Evolutionary conservation across 495 filamentous ascomycete genomes (phyloP), one percentile per base, ranked within the genome.

Genomic region (Viridothelium virens): DNA sequence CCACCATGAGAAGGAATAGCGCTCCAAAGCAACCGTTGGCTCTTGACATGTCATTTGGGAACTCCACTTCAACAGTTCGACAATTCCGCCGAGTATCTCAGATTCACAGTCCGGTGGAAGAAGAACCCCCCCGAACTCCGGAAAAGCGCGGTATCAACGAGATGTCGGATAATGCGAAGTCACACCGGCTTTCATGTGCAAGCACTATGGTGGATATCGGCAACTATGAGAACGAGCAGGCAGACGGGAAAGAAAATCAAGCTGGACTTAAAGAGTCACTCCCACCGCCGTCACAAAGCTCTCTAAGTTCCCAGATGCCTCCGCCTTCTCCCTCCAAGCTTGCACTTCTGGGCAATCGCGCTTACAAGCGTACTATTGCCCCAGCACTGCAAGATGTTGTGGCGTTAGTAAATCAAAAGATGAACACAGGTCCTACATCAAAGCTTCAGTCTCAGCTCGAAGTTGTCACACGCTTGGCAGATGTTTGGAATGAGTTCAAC

Each of bases 1-100:
- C 53, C 3, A 59, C 53, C 33, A 59, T 59, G 53, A 33, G 31
- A 36, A 59, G 53, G 79, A 36, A 59, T 36, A 59, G 53, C 18
- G 53, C 75, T 25, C 79, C 89, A 6, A 91, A 89, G 75, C 86
- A 89, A 63, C 91, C 93, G 1, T 82, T 96, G 16, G 85, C 88
- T 39, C 82, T 94, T 3, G 89, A 96, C 74, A 85, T 92, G 77
- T 91, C 86, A 61, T 97, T 93, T 73, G 94, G 93, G 38, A 97
- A 97, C 74, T 86, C 86, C 25, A 89, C 88, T 1, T 96, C 91
- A 0, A 96, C 94, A 14, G 87, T 93, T 62, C 87, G 91, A 38
- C 88, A 92, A 61, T 97, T 96, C 79, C 89, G 90, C 65, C 86
- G 93, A 25, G 91, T 93, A 1, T 94, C 91, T 18, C 53, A 59